A percentile compares a stretch with the other conserved stretches of the same genome.
Conservation (phyloP, 2,329 filamentous ascomycete genomes). For the Coniochaeta pulveracea region DNA sequence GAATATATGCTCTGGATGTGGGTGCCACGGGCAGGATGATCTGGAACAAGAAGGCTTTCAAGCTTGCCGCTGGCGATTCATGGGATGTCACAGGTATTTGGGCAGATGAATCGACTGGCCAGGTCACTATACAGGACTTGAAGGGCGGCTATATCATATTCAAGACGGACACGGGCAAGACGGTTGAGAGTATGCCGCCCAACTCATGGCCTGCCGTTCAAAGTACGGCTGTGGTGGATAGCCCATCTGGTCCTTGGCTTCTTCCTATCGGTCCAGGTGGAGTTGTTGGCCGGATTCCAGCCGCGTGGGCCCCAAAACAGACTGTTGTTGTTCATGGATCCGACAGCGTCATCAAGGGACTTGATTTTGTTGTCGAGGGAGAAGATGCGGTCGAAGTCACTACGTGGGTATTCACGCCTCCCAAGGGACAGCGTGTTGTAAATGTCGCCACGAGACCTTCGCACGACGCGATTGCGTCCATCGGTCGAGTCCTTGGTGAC, state of each 20-base stretch:
- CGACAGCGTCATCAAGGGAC: constrained; percentile 39
- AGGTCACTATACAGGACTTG: constrained; percentile 46
- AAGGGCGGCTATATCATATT: constrained; percentile 52
- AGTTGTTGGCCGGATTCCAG: constrained; percentile 32
- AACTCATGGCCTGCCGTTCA: constrained; percentile 27
- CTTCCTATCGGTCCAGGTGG: constrained; percentile 41
- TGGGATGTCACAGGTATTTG: constrained; percentile 62
- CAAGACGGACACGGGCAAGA: constrained; percentile 38
- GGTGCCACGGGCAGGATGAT: constrained; percentile 61
- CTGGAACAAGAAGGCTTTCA: constrained; percentile 60
- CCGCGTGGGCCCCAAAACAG: constrained; percentile 35
- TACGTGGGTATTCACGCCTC: constrained; percentile 65
- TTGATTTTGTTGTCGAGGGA: constrained; percentile 36
- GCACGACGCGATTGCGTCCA: constrained; percentile 85
- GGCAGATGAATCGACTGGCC: constrained; percentile 42
- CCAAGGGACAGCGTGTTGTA: constrained; percentile 55
- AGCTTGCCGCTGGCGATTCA: constrained; percentile 39
- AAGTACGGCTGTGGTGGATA: constrained; percentile 41
- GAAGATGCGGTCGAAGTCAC: constrained; percentile 29
- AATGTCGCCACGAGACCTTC: constrained; percentile 55
- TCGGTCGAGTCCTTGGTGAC: constrained; percentile 86
- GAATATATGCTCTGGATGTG: constrained; percentile 69
- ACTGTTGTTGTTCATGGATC: constrained; percentile 41
- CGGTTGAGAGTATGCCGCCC: constrained; percentile 29
- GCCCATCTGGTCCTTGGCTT: constrained; percentile 39